Conservation (phyloP, 192 early-diverging fungal species). For the Chytriomyces hyalinus region DNA sequence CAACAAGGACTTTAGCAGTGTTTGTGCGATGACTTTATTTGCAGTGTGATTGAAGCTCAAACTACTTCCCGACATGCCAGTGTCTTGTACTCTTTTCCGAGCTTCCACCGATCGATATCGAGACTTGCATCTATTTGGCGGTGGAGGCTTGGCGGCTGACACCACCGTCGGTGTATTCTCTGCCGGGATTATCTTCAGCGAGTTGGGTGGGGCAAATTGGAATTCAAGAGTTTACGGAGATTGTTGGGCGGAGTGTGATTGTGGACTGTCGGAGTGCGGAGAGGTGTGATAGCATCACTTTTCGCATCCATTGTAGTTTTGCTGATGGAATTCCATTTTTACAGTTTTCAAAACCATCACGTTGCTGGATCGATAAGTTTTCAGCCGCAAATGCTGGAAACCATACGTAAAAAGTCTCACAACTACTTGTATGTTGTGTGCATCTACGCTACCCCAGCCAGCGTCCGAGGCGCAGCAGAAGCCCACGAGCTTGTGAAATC, state of each 20-base stretch:
- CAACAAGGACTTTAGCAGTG: slow-evolving; percentile 72
- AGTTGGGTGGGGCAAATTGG: not conserved
- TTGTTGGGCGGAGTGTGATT: not conserved
- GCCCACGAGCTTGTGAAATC: not conserved
- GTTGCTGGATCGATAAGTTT: not conserved
- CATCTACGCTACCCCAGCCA: not conserved
- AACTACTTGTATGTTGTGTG: not conserved
- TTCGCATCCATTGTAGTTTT: not conserved
- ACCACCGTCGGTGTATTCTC: not conserved
- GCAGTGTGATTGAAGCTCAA: slow-evolving; percentile 35
- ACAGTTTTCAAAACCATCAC: slow-evolving; percentile 12
- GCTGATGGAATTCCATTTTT: not conserved
- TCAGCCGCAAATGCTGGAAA: not conserved
- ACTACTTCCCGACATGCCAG: slow-evolving; percentile 9
- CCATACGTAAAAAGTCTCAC: not conserved
- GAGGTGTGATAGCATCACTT: not conserved
- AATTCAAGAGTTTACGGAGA: not conserved
- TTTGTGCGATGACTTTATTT: slow-evolving; percentile 49
- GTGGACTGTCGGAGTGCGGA: not conserved
- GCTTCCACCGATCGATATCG: slow-evolving; percentile 63
- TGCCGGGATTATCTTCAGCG: not conserved
- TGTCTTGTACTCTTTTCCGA: slow-evolving; percentile 53
- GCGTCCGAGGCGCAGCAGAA: not conserved
- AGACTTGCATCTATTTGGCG: slow-evolving; percentile 4
- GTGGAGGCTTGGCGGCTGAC: slow-evolving; percentile 3